Evolutionary conservation across 2,329 filamentous ascomycete species (phyloP).

Genomic region (Curvularia lunata): DNA sequence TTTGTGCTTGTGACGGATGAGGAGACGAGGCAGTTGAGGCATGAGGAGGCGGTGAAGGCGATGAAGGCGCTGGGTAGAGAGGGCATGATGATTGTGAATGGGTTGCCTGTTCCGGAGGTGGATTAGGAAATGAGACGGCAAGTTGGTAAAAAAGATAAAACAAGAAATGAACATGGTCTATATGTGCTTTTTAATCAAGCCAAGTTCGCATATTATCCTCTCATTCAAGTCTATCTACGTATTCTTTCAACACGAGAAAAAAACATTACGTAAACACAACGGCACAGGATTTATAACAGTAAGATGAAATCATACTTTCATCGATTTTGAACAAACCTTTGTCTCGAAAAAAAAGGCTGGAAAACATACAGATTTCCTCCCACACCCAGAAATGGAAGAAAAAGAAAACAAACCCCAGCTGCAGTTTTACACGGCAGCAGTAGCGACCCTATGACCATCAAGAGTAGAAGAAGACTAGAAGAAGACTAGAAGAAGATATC

Average conservation of each 20-base stretch:
- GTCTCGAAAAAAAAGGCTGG: too few relatives aligned
- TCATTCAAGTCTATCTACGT: neutral
- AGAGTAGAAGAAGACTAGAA: neutral
- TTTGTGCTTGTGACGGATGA: conserved; percentile 78
- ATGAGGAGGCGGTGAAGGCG: conserved; percentile 70
- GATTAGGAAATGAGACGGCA: too few relatives aligned
- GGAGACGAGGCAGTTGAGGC: conserved; percentile 70
- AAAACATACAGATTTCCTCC: too few relatives aligned
- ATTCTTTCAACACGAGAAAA: neutral
- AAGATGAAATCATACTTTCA: neutral
- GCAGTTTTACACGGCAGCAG: neutral
- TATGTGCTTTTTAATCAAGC: too few relatives aligned
- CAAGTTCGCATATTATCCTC: too few relatives aligned
- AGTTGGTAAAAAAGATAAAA: too few relatives aligned
- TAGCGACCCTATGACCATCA: neutral
- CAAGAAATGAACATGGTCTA: neutral
- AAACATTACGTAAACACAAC: neutral
- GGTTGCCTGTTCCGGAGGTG: conserved; percentile 75
- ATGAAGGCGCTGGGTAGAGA: conserved; percentile 68
- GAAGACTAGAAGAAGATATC: neutral
- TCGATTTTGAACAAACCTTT: neutral
- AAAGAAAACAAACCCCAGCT: neutral
- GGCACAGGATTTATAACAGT: too few relatives aligned
- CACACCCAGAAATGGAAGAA: neutral
- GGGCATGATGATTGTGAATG: conserved; percentile 75